A percentile compares a stretch with the other conserved stretches of the same genome.
These are phyloP conservation scores for Claviceps quebecensis DNA, from an alignment of 2,329 filamentous ascomycete genomes.

Conservation along the genomic window DNA sequence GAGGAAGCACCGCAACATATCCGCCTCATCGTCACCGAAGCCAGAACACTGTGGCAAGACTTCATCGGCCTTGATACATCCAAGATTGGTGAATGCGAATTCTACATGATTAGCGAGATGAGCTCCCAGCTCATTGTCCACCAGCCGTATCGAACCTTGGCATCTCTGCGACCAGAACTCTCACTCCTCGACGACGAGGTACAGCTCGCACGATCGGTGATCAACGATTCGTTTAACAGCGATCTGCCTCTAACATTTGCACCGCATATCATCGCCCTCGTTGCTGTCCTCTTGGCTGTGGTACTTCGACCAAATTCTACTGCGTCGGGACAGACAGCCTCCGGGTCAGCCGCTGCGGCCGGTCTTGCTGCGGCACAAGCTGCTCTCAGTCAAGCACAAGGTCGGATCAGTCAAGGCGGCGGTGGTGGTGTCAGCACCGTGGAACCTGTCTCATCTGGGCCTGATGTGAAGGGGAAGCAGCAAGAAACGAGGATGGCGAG, in stretches of 20 bases:
- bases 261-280: slow-evolving; percentile 80
- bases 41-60: slow-evolving; percentile 72
- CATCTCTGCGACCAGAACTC: slow-evolving; percentile 55
- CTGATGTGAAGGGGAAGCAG: slow-evolving; percentile 31
- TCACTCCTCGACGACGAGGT: slow-evolving; percentile 64
- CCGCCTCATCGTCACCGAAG: slow-evolving; percentile 74
- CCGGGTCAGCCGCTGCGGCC: slow-evolving; percentile 20
- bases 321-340: slow-evolving; percentile 15
- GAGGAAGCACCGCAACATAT: slow-evolving; percentile 97
- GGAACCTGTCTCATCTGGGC: slow-evolving; percentile 6
- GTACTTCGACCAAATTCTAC: slow-evolving; percentile 51
- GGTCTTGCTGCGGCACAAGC: slow-evolving; percentile 37
- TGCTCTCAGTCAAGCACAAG: slow-evolving; percentile 33
- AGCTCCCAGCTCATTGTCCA: slow-evolving; percentile 79
- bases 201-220: slow-evolving; percentile 62
- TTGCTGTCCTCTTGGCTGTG: slow-evolving; percentile 71
- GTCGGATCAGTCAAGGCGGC: slow-evolving; percentile 13
- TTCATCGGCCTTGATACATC: slow-evolving; percentile 62
- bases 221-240: slow-evolving; percentile 88
- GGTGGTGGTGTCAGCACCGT: not conserved
- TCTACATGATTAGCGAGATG: slow-evolving; percentile 83
- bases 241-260: slow-evolving; percentile 76
- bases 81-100: slow-evolving; percentile 86
- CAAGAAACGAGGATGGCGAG: slow-evolving; percentile 47
- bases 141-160: slow-evolving; percentile 76